phyloP scores from a whole-genome alignment of 768 basidiomycete genomes.

The Pholiota molesta region DNA sequence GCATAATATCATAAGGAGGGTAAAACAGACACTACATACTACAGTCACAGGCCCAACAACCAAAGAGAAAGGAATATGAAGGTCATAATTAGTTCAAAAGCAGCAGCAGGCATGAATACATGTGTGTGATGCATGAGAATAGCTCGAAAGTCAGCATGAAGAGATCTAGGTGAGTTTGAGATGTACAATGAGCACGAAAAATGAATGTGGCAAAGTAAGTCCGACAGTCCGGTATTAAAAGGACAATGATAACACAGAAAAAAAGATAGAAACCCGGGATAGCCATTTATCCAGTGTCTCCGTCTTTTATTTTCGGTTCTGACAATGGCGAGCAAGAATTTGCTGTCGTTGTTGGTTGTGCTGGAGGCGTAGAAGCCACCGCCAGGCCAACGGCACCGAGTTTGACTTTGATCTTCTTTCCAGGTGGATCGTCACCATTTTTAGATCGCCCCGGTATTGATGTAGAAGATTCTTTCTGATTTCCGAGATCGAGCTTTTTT shows the following conservation, averaged over 20 bases:
- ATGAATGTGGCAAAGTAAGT: neutral
- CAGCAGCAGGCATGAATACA: constrained; percentile 5
- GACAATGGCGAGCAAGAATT: constrained; percentile 47
- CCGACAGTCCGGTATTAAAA: constrained; percentile 7
- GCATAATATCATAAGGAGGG: constrained; percentile 1
- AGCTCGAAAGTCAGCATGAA: constrained; percentile 2
- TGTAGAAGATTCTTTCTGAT: constrained; percentile 40
- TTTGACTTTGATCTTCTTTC: constrained; percentile 77
- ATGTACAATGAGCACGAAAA: constrained; percentile 21
- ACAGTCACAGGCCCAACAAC: constrained; percentile 17
- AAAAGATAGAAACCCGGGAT: constrained; percentile 12
- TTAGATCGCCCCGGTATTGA: constrained; percentile 38
- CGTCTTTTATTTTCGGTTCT: constrained; percentile 71
- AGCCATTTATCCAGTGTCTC: constrained; percentile 63
- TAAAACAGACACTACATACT: constrained; percentile 11
- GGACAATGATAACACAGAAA: constrained; percentile 2
- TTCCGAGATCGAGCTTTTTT: constrained; percentile 56
- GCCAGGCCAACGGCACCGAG: constrained; percentile 53
- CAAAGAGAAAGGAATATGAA: constrained; percentile 14
- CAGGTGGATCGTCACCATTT: constrained; percentile 53
- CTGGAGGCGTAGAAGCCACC: constrained; percentile 29
- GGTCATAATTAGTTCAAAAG: constrained; percentile 24
- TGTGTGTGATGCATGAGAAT: constrained; percentile 9
- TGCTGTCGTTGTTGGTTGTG: constrained; percentile 29
- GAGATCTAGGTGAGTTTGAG: constrained; percentile 18